phyloP scores from a whole-genome alignment of 176 grass and related monocot genomes.

The Aegilops tauschii region DNA sequence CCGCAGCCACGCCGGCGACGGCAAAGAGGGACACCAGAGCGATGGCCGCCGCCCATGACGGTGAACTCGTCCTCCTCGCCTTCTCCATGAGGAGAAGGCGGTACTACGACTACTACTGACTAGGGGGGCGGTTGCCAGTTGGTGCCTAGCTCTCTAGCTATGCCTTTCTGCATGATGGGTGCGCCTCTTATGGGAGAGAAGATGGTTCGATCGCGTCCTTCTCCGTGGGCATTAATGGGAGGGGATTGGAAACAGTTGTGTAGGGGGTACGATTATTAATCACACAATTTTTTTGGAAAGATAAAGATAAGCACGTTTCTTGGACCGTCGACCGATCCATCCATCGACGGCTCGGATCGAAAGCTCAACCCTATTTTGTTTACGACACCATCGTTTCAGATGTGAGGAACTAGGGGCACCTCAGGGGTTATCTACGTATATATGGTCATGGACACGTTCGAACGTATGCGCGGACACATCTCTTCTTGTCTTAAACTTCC shows the following conservation, averaged over 20 bases:
- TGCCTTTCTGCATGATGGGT: constrained; percentile 13
- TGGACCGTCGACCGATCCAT: not conserved
- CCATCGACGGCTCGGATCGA: not conserved
- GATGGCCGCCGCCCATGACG: not conserved
- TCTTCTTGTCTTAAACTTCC: no score
- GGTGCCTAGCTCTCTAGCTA: not conserved
- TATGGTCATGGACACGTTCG: no score
- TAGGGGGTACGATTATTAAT: not conserved
- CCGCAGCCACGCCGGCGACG: not conserved
- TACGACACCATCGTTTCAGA: no score
- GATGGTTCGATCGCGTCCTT: not conserved
- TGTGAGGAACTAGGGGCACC: no score
- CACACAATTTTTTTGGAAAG: not conserved
- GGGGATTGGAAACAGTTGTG: not conserved
- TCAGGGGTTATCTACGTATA: no score
- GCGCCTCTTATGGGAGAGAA: constrained; percentile 31
- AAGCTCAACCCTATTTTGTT: no score
- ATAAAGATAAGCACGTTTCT: not conserved
- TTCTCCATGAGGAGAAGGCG: not conserved
- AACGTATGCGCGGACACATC: no score
- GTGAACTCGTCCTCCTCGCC: not conserved
- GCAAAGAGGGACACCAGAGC: not conserved
- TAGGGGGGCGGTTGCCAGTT: not conserved
- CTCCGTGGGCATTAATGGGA: not conserved
- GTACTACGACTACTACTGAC: constrained; percentile 43